These are phyloP conservation scores for Hypoxylon sp. DNA, from an alignment of 2,329 filamentous ascomycete species.

Conservation along the genomic window DNA sequence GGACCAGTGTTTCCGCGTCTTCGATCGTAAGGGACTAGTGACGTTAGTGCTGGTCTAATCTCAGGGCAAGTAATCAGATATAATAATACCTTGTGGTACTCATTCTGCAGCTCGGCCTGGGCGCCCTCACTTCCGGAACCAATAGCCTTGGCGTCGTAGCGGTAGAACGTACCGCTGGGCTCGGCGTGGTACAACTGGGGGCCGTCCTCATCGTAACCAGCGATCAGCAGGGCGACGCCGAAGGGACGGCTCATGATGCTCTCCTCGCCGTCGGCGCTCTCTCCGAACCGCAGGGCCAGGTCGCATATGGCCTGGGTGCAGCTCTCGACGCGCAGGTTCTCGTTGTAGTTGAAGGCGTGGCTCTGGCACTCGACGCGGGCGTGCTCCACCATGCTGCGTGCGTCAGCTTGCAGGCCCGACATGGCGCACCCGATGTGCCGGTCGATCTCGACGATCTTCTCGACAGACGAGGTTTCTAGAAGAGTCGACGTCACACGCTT, in stretches of 20 bases:
- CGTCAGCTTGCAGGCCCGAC: constrained; percentile 97
- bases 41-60: background rate
- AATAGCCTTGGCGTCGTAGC: constrained; percentile 99
- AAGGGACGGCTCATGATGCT: constrained; percentile 99
- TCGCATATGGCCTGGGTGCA: constrained; percentile 99
- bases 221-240: constrained; percentile 95
- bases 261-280: constrained; percentile 97
- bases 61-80: background rate
- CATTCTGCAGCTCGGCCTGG: constrained; percentile 97
- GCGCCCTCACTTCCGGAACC: constrained; percentile 97
- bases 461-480: constrained; percentile 96
- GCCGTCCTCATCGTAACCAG: constrained; percentile 96
- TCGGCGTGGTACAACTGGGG: constrained; percentile 98
- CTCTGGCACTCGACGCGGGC: constrained; percentile 97
- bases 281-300: constrained; percentile 93
- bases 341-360: constrained; percentile 98
- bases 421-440: constrained; percentile 99
- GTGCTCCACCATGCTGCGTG: constrained; percentile 97
- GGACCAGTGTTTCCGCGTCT: constrained; percentile 93
- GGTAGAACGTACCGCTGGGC: constrained; percentile 97
- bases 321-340: constrained; percentile 94
- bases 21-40: constrained; percentile 84
- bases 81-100: constrained; percentile 85
- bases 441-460: constrained; percentile 99
- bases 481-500: constrained; percentile 98